Evolutionary conservation across 805 yeast species (phyloP), one percentile per base, ranked within the genome.

Genomic region (Saccharomycopsis sp.): DNA sequence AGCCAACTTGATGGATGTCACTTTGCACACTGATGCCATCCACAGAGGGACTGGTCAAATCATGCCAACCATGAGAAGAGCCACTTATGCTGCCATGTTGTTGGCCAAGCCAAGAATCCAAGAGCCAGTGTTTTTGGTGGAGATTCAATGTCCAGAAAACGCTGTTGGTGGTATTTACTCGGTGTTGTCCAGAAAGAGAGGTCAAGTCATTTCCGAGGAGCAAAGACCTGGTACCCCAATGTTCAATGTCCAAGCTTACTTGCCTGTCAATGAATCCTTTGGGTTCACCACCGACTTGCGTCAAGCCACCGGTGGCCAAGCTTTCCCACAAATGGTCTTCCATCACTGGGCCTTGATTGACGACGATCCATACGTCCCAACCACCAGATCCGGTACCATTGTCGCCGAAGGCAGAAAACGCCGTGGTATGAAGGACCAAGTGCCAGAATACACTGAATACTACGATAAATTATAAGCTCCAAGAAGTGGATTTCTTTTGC

Each of bases 41-140:
- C 98, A 89, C 84, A 88, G 98, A 84, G 97, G 97, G 80, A 96
- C 94, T 75, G 98, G 97, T 74, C 98, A 89, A 78, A 80, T 89
- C 69, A 87, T 92, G 73, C 96, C 97, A 73, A 89, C 98, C 71
- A 89, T 92, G 97, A 88, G 97, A 81, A 88, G 97, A 79, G 97
- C 80, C 59, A 86, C 97, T 56, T 92, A 84, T 76, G 98, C 97
- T 64, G 86, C 96, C 60, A 76, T 88, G 80, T 80, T 89, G 65
- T 79, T 89, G 68, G 97, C 97, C 69, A 87, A 86, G 72, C 98
- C 98, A 72, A 89, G 86, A 65, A 85, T 89, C 65, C 96, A 89
- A 77, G 97, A 92, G 75, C 97, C 98, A 69, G 86, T 92, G 64
- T 89, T 89, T 88, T 75, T 88, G 73, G 95, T 89, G 67, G 98